Percentiles rank a stretch among this genome's conserved stretches.
Evolutionary conservation across 2,329 filamentous ascomycete genomes (phyloP).

Genomic region (Alternaria incomplexa): DNA sequence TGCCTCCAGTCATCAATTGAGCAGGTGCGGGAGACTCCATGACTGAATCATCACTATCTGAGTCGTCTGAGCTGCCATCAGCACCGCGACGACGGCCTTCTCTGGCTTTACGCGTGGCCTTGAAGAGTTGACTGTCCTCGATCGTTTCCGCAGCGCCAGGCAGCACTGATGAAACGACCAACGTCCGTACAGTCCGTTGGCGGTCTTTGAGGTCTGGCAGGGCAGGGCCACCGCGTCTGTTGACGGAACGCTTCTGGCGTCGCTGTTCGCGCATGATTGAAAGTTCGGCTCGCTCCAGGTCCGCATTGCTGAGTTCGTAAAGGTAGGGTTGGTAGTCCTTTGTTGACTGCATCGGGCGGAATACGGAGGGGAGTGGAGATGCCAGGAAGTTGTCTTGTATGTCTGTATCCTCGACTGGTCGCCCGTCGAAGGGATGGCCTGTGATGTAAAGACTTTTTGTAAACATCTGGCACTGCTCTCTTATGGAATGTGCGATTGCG

Average conservation of each 20-base stretch:
- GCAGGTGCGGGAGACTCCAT: slow-evolving; percentile 82
- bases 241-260: slow-evolving; percentile 93
- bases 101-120: slow-evolving; percentile 57
- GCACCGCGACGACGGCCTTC: slow-evolving; percentile 63
- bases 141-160: slow-evolving; percentile 81
- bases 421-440: slow-evolving; percentile 92
- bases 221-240: slow-evolving; percentile 87
- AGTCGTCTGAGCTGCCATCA: slow-evolving; percentile 85
- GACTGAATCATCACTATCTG: slow-evolving; percentile 87
- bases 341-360: slow-evolving; percentile 88
- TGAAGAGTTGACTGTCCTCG: slow-evolving; percentile 87
- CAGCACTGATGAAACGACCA: slow-evolving; percentile 90
- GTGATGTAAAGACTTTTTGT: slow-evolving; percentile 91
- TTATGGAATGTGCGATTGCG: slow-evolving; percentile 95
- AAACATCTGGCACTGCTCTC: slow-evolving; percentile 94
- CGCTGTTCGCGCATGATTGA: slow-evolving; percentile 93
- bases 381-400: slow-evolving; percentile 84
- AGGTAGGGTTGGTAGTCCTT: slow-evolving; percentile 94
- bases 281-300: slow-evolving; percentile 87
- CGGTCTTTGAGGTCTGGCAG: slow-evolving; percentile 96
- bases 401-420: slow-evolving; percentile 90
- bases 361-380: slow-evolving; percentile 80
- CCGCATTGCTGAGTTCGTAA: slow-evolving; percentile 90
- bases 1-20: slow-evolving; percentile 69
- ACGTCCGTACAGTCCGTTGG: slow-evolving; percentile 88